These are phyloP conservation scores for Sarocladiaceae sp. DNA, from an alignment of 2,329 filamentous ascomycete species.

Conservation along the genomic window DNA sequence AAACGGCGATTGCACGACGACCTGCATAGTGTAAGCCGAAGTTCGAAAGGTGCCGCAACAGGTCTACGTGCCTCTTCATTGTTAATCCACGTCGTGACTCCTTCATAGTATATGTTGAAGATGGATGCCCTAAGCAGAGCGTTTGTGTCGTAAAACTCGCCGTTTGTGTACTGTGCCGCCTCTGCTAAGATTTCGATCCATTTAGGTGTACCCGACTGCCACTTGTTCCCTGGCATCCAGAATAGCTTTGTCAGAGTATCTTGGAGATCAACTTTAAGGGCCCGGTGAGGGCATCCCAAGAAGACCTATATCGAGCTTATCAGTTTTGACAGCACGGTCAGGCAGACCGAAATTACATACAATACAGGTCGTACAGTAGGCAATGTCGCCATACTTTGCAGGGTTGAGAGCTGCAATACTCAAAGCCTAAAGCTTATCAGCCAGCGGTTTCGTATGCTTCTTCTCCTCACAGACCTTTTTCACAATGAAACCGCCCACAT, in stretches of 20 bases:
- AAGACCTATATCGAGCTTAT: background rate
- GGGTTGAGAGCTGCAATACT: slow-evolving; percentile 1
- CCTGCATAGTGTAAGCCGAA: no score
- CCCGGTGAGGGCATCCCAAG: background rate
- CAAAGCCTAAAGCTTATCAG: background rate
- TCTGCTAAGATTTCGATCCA: background rate
- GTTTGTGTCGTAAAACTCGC: slow-evolving; percentile 5
- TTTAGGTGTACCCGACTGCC: background rate
- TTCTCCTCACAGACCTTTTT: background rate
- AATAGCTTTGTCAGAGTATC: background rate
- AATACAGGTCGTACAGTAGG: background rate
- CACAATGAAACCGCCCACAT: slow-evolving; percentile 1
- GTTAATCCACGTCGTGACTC: background rate
- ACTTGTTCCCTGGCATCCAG: background rate
- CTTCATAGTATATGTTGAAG: background rate
- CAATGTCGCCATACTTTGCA: background rate
- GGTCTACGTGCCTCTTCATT: background rate
- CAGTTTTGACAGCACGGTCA: background rate
- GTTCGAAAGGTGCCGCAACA: background rate
- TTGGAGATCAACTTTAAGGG: background rate
- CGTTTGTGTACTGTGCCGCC: background rate
- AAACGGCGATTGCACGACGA: background rate
- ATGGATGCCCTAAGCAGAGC: background rate
- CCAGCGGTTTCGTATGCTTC: background rate
- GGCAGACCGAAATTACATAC: background rate